Evolutionary conservation across 345 rosid genomes (phyloP).

Genomic region (Ceriops zippeliana): DNA sequence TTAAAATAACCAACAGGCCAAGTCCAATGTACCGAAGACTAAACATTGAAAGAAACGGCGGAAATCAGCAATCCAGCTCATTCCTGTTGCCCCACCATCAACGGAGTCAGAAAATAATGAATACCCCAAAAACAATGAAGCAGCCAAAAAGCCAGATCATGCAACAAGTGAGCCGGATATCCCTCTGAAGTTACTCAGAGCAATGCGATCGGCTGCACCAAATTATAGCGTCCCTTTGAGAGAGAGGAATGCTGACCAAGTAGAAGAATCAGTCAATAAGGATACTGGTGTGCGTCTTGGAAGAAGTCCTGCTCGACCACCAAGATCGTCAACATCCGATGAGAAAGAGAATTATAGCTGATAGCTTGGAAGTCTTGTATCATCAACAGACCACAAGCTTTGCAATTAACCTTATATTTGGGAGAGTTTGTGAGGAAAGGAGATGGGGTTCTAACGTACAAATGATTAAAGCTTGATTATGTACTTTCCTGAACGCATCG

Average conservation of each 20-base stretch:
- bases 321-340: slow-evolving; percentile 40
- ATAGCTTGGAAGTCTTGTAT: neutral
- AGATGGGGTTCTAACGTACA: neutral
- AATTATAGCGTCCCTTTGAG: slow-evolving; percentile 54
- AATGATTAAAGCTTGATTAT: neutral
- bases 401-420: neutral
- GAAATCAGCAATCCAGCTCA: slow-evolving; percentile 62
- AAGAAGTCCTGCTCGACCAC: slow-evolving; percentile 40
- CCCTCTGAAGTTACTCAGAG: slow-evolving; percentile 64
- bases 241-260: slow-evolving; percentile 70
- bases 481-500: neutral
- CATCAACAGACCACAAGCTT: neutral
- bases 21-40: slow-evolving; percentile 62
- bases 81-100: slow-evolving; percentile 55
- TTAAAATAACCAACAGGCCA: slow-evolving; percentile 40
- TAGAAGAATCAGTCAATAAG: slow-evolving; percentile 37
- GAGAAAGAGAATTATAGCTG: slow-evolving; percentile 66
- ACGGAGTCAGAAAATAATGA: slow-evolving; percentile 30
- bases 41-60: slow-evolving; percentile 76
- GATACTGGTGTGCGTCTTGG: slow-evolving; percentile 35
- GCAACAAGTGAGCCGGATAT: neutral
- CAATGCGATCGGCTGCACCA: slow-evolving; percentile 65
- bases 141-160: slow-evolving; percentile 8
- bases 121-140: slow-evolving; percentile 13
- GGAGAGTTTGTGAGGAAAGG: neutral